phyloP scores from a whole-genome alignment of 2,329 filamentous ascomycete genomes.

The Fusarium sp. region DNA sequence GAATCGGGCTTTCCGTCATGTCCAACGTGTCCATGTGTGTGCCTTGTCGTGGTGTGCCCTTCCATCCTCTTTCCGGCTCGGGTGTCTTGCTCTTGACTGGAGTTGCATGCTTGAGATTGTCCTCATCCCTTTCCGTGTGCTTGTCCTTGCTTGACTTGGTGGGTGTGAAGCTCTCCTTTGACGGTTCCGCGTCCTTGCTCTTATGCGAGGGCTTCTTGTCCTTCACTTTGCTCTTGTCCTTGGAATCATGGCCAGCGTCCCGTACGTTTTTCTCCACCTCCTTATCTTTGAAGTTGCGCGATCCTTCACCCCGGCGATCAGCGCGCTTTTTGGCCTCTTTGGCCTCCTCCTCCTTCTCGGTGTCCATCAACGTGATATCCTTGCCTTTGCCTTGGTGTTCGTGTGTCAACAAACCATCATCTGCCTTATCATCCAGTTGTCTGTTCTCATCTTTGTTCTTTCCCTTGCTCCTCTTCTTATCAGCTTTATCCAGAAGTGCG shows the following conservation, averaged over 20 bases:
- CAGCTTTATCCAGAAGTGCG: slow-evolving; percentile 49
- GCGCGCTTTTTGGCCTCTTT: slow-evolving; percentile 17
- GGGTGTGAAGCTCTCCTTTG: not conserved
- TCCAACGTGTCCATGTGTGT: slow-evolving; percentile 44
- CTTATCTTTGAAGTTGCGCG: not conserved
- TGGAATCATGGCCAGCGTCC: slow-evolving; percentile 38
- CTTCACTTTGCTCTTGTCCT: slow-evolving; percentile 1
- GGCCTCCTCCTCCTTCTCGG: not conserved
- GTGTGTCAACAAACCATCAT: not conserved
- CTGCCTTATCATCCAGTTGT: not conserved
- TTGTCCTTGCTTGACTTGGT: slow-evolving; percentile 15
- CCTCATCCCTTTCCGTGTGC: slow-evolving; percentile 9
- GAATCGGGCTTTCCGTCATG: slow-evolving; percentile 54
- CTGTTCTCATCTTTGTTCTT: slow-evolving; percentile 46
- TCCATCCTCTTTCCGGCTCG: slow-evolving; percentile 38
- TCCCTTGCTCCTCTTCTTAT: slow-evolving; percentile 51
- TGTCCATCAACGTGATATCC: not conserved
- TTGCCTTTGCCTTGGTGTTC: slow-evolving; percentile 1
- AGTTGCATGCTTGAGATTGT: slow-evolving; percentile 2
- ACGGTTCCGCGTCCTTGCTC: not conserved
- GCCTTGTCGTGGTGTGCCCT: slow-evolving; percentile 42
- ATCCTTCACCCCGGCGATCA: slow-evolving; percentile 48
- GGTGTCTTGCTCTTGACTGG: slow-evolving; percentile 33
- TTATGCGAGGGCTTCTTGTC: slow-evolving; percentile 13
- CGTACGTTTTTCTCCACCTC: slow-evolving; percentile 44